These are phyloP conservation scores for Lactarius trivialis DNA, from an alignment of 768 basidiomycete species.

Conservation along the genomic window DNA sequence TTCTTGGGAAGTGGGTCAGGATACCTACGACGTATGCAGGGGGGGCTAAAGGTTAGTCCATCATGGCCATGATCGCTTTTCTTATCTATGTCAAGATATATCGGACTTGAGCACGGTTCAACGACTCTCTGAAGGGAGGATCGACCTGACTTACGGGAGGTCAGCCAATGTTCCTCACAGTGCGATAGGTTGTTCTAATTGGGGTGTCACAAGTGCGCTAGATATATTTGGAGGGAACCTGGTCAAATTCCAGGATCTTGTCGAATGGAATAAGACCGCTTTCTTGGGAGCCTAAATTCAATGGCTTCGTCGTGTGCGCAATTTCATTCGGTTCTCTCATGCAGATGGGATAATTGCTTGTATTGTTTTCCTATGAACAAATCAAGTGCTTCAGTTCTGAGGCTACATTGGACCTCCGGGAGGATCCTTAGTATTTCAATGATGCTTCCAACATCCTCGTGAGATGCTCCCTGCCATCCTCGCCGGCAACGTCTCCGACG, in stretches of 20 bases:
- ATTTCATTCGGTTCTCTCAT: slow-evolving; percentile 53
- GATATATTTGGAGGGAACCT: slow-evolving; percentile 67
- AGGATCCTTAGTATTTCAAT: slow-evolving; percentile 56
- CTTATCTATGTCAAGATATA: slow-evolving; percentile 45
- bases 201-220: slow-evolving; percentile 37
- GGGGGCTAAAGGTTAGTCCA: slow-evolving; percentile 70
- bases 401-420: neutral
- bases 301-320: slow-evolving; percentile 54
- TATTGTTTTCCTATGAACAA: neutral
- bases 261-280: slow-evolving; percentile 25
- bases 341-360: slow-evolving; percentile 7
- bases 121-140: slow-evolving; percentile 68
- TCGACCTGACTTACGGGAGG: slow-evolving; percentile 87
- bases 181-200: neutral
- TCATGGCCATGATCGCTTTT: neutral
- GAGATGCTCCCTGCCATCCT: slow-evolving; percentile 79
- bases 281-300: slow-evolving; percentile 23
- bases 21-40: slow-evolving; percentile 97
- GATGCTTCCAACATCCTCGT: slow-evolving; percentile 74
- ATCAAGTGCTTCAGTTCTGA: neutral
- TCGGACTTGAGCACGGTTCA: slow-evolving; percentile 79
- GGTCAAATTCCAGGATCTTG: slow-evolving; percentile 54
- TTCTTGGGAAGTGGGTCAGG: slow-evolving; percentile 82
- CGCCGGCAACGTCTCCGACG: slow-evolving; percentile 74
- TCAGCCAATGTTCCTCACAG: slow-evolving; percentile 26